Conservation (phyloP, 441 rosid species). For the Hura crepitans region DNA sequence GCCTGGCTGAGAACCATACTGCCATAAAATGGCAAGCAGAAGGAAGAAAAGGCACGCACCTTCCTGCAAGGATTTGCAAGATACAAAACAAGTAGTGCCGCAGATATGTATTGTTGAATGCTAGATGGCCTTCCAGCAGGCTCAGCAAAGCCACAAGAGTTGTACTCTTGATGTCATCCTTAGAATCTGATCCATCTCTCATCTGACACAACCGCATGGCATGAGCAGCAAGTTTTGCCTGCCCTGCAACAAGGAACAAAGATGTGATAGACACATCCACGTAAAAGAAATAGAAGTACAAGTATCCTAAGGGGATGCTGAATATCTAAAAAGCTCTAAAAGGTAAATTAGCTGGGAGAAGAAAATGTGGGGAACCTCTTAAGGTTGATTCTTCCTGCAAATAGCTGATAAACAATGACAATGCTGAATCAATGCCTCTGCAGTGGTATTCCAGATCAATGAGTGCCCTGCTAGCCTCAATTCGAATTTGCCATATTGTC, state of each 20-base stretch:
- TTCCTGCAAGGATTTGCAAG: slow-evolving; percentile 71
- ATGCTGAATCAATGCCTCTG: slow-evolving; percentile 78
- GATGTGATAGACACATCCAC: background rate
- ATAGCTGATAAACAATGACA: slow-evolving; percentile 59
- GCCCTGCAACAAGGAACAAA: slow-evolving; percentile 56
- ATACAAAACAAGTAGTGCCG: slow-evolving; percentile 86
- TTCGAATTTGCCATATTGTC: slow-evolving; percentile 66
- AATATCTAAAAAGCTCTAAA: background rate
- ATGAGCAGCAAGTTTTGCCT: slow-evolving; percentile 69
- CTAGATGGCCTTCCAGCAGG: slow-evolving; percentile 64
- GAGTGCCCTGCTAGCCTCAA: slow-evolving; percentile 90
- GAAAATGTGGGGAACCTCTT: slow-evolving; percentile 56
- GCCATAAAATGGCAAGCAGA: background rate
- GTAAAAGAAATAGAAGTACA: slow-evolving; percentile 3
- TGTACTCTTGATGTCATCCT: slow-evolving; percentile 42
- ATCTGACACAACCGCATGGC: slow-evolving; percentile 78
- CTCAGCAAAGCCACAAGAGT: slow-evolving; percentile 67
- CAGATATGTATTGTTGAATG: slow-evolving; percentile 71
- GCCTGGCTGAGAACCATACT: background rate
- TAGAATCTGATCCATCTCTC: slow-evolving; percentile 44
- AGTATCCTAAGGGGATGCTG: background rate
- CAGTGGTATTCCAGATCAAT: slow-evolving; percentile 81
- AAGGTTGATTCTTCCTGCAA: slow-evolving; percentile 74
- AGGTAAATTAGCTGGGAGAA: slow-evolving; percentile 5
- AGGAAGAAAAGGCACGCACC: slow-evolving; percentile 39